A percentile compares a stretch with the other conserved stretches of the same genome.
Conservation (phyloP, 345 rosid species). For the Pugionium cornutum region DNA sequence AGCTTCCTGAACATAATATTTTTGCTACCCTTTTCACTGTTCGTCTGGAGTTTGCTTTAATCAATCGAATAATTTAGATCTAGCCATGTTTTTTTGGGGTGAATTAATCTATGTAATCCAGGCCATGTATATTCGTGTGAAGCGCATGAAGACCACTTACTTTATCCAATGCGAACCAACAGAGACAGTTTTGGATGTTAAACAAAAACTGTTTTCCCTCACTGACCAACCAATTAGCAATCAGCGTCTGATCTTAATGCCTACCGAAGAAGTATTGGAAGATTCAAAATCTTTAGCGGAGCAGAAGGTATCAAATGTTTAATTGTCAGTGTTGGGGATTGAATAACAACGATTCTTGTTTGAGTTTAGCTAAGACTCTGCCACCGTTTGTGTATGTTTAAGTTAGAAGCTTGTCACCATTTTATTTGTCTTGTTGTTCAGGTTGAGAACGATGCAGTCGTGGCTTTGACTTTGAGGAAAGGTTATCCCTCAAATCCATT, state of each 20-base stretch:
- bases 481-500: conserved; percentile 46
- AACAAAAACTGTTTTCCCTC: conserved; percentile 68
- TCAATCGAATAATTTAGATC: neutral
- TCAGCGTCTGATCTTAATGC: conserved; percentile 67
- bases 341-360: neutral
- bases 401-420: conserved; percentile 13
- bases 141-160: conserved; percentile 79
- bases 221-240: conserved; percentile 66
- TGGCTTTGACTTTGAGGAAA: conserved; percentile 87
- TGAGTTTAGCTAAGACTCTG: neutral
- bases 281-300: conserved; percentile 84
- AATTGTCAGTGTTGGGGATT: neutral
- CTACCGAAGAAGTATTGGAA: conserved; percentile 60
- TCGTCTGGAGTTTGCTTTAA: conserved; percentile 10
- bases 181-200: conserved; percentile 68
- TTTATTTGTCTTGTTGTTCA: conserved; percentile 40
- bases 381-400: neutral
- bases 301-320: conserved; percentile 54
- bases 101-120: conserved; percentile 33
- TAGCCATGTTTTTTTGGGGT: neutral
- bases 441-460: conserved; percentile 96
- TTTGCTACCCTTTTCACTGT: neutral
- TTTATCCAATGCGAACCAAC: conserved; percentile 88
- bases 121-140: conserved; percentile 96
- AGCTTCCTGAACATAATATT: neutral